These are phyloP conservation scores for Forsythia viridissima DNA, from an alignment of 257 asterid species.

Conservation along the genomic window DNA sequence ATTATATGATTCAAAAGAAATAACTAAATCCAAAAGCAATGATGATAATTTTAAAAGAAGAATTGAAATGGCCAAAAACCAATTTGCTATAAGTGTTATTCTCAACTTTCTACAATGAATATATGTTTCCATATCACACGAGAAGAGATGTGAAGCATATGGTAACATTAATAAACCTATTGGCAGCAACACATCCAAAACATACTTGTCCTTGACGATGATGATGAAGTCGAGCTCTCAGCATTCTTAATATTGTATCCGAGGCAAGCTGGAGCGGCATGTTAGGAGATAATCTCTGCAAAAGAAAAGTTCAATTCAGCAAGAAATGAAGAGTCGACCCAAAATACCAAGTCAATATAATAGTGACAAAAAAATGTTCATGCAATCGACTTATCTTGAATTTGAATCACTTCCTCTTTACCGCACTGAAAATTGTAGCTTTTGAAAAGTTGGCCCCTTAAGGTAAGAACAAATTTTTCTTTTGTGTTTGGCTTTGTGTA, in stretches of 20 bases:
- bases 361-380: neutral
- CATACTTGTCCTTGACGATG: slow-evolving; percentile 85
- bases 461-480: neutral
- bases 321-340: neutral
- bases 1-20: neutral
- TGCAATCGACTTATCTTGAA: neutral
- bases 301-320: slow-evolving; percentile 22
- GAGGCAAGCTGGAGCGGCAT: slow-evolving; percentile 94
- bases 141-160: slow-evolving; percentile 6
- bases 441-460: neutral
- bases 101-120: slow-evolving; percentile 4
- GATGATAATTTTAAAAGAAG: neutral
- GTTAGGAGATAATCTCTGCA: slow-evolving; percentile 83
- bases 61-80: slow-evolving; percentile 6
- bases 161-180: slow-evolving; percentile 16
- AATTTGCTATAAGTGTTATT: neutral
- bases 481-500: neutral
- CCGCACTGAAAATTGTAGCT: slow-evolving; percentile 1
- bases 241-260: slow-evolving; percentile 74
- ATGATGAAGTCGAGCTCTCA: slow-evolving; percentile 92
- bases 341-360: neutral
- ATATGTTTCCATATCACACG: slow-evolving; percentile 1
- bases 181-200: slow-evolving; percentile 9
- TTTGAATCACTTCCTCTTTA: neutral
- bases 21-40: neutral